These are phyloP conservation scores for Pyrus communis DNA, from an alignment of 306 rosid species.

Conservation along the genomic window DNA sequence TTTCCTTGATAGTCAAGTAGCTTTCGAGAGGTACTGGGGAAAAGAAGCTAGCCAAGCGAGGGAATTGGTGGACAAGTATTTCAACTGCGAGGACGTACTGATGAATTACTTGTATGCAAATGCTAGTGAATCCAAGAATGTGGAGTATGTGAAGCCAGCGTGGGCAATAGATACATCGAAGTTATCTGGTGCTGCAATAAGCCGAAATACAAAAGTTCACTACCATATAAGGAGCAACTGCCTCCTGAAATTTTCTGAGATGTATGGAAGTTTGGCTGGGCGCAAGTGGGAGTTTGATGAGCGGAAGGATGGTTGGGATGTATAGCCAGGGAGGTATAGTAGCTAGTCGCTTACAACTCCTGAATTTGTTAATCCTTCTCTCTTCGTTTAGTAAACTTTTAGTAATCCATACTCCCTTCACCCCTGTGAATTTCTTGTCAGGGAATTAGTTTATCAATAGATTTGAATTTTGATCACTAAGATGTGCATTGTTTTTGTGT, in stretches of 20 bases:
- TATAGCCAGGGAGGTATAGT: constrained; percentile 34
- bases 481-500: constrained; percentile 48
- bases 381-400: constrained; percentile 9
- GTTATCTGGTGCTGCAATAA: constrained; percentile 85
- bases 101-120: constrained; percentile 84
- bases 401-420: constrained; percentile 17
- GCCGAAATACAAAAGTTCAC: constrained; percentile 74
- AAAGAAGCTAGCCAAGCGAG: constrained; percentile 64
- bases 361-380: constrained; percentile 17
- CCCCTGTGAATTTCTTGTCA: constrained; percentile 43
- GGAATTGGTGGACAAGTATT: constrained; percentile 57
- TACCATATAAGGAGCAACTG: constrained; percentile 63
- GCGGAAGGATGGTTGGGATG: constrained; percentile 95
- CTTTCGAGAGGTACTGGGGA: constrained; percentile 83
- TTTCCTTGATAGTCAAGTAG: constrained; percentile 60
- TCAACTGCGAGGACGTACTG: constrained; percentile 90
- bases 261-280: constrained; percentile 62
- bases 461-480: constrained; percentile 33
- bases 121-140: constrained; percentile 65
- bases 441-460: constrained; percentile 30
- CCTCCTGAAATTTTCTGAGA: constrained; percentile 55
- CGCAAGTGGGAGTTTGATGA: constrained; percentile 63
- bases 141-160: constrained; percentile 90
- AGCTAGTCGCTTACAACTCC: constrained; percentile 22
- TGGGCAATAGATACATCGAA: constrained; percentile 98